A percentile compares a stretch with the other conserved stretches of the same genome.
Evolutionary conservation across 1,284 basidiomycete species (phyloP).

Genomic region (Phylloboletellus chloephorus): DNA sequence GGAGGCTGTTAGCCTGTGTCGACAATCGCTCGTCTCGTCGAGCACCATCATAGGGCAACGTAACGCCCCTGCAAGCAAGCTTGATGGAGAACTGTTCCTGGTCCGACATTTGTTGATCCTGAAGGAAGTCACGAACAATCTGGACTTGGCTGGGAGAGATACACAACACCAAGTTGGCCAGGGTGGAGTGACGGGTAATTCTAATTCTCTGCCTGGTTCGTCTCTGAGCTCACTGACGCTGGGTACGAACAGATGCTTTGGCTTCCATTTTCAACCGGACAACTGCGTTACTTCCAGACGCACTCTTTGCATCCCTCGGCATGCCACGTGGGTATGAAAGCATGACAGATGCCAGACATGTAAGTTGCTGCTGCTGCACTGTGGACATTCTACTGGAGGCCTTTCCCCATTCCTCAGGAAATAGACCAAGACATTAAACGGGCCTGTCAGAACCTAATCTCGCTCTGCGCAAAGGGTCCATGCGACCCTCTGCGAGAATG

Average conservation of each 20-base stretch:
- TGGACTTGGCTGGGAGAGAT: slow-evolving; percentile 58
- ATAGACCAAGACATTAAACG: slow-evolving; percentile 80
- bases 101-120: slow-evolving; percentile 86
- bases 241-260: slow-evolving; percentile 53
- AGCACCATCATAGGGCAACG: slow-evolving; percentile 58
- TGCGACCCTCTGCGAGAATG: slow-evolving; percentile 55
- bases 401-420: slow-evolving; percentile 42
- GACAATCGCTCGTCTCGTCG: slow-evolving; percentile 69
- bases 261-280: slow-evolving; percentile 69
- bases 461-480: slow-evolving; percentile 49
- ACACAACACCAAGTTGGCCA: slow-evolving; percentile 34
- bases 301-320: slow-evolving; percentile 61
- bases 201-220: neutral
- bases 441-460: slow-evolving; percentile 79
- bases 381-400: neutral
- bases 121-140: slow-evolving; percentile 78
- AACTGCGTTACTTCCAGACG: slow-evolving; percentile 63
- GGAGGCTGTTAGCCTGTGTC: slow-evolving; percentile 80
- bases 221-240: slow-evolving; percentile 6
- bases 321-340: slow-evolving; percentile 53
- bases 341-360: slow-evolving; percentile 59
- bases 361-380: slow-evolving; percentile 34
- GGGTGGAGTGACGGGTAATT: slow-evolving; percentile 51
- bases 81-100: slow-evolving; percentile 80
- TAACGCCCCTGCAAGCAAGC: slow-evolving; percentile 38